These are phyloP conservation scores for Arachnomyces sp. DNA, from an alignment of 2,329 filamentous ascomycete genomes.

Conservation along the genomic window DNA sequence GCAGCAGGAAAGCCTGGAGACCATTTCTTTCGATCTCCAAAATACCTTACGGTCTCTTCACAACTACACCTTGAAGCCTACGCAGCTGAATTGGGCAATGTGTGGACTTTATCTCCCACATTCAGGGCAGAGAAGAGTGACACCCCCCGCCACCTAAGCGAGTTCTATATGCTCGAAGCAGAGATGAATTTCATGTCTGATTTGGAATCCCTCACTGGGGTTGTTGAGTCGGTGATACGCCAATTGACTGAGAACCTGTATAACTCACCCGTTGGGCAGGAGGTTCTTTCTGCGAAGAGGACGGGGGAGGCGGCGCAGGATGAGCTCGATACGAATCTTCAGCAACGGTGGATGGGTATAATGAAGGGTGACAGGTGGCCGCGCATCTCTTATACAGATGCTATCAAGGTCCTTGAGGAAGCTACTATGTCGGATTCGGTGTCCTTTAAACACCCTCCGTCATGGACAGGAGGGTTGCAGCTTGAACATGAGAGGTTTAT, in stretches of 20 bases:
- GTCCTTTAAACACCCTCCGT: slow-evolving; percentile 59
- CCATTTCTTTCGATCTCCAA: slow-evolving; percentile 73
- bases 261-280: slow-evolving; percentile 44
- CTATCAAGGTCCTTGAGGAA: slow-evolving; percentile 59
- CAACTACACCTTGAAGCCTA: slow-evolving; percentile 92
- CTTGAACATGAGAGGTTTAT: slow-evolving; percentile 90
- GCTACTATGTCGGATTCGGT: slow-evolving; percentile 43
- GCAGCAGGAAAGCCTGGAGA: too few species aligned
- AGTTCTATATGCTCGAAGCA: slow-evolving; percentile 98
- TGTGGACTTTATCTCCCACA: slow-evolving; percentile 89
- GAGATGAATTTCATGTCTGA: slow-evolving; percentile 72
- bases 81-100: slow-evolving; percentile 75
- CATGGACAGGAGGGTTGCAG: slow-evolving; percentile 67
- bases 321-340: slow-evolving; percentile 39
- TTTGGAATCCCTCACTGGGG: slow-evolving; percentile 62
- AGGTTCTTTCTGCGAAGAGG: slow-evolving; percentile 45
- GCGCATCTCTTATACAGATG: slow-evolving; percentile 72
- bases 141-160: slow-evolving; percentile 85
- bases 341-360: slow-evolving; percentile 65
- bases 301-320: slow-evolving; percentile 36
- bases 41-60: slow-evolving; percentile 90
- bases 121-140: slow-evolving; percentile 92
- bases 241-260: slow-evolving; percentile 44
- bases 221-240: slow-evolving; percentile 72
- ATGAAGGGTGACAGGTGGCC: slow-evolving; percentile 55